phyloP scores from a whole-genome alignment of 2,329 filamentous ascomycete genomes.

The Monosporascus ibericus region DNA sequence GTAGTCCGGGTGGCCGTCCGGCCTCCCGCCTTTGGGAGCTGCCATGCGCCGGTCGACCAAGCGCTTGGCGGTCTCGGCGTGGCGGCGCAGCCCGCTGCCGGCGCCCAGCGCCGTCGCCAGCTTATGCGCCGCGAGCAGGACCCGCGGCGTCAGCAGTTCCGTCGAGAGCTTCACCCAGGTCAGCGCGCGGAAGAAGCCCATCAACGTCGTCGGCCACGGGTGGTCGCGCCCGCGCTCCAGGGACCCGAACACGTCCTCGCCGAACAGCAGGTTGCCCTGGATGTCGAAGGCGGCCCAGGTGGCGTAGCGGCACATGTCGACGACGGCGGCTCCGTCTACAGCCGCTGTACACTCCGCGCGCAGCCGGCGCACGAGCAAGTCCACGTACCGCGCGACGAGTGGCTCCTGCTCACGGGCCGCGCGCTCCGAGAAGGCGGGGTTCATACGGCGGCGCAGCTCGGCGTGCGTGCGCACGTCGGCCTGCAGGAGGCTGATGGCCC shows the following conservation, averaged over 20 bases:
- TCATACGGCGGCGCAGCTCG: slow-evolving; percentile 10
- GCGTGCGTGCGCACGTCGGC: slow-evolving; percentile 11
- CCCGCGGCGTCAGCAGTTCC: background rate
- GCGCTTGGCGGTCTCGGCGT: slow-evolving; percentile 5
- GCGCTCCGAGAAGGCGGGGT: slow-evolving; percentile 13
- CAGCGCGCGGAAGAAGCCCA: slow-evolving; percentile 7
- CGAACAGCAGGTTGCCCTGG: slow-evolving; percentile 13
- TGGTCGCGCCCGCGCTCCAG: slow-evolving; percentile 9
- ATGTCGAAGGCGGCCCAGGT: slow-evolving; percentile 14
- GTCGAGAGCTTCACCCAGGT: slow-evolving; percentile 9
- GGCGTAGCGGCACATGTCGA: slow-evolving; percentile 10
- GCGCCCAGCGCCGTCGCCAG: background rate
- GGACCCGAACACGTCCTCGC: slow-evolving; percentile 11
- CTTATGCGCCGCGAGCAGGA: background rate
- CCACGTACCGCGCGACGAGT: slow-evolving; percentile 28
- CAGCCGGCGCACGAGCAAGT: slow-evolving; percentile 30
- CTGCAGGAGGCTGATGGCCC: slow-evolving; percentile 17
- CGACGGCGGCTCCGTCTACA: slow-evolving; percentile 1
- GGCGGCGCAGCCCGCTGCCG: slow-evolving; percentile 1
- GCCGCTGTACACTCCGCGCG: background rate
- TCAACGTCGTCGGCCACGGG: slow-evolving; percentile 8
- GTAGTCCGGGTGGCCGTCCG: slow-evolving; percentile 12
- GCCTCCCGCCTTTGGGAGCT: slow-evolving; percentile 6
- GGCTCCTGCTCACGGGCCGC: slow-evolving; percentile 13
- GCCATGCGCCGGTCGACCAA: slow-evolving; percentile 12